Conservation (phyloP, 2,329 filamentous ascomycete species). For the Botrytis medusae region DNA sequence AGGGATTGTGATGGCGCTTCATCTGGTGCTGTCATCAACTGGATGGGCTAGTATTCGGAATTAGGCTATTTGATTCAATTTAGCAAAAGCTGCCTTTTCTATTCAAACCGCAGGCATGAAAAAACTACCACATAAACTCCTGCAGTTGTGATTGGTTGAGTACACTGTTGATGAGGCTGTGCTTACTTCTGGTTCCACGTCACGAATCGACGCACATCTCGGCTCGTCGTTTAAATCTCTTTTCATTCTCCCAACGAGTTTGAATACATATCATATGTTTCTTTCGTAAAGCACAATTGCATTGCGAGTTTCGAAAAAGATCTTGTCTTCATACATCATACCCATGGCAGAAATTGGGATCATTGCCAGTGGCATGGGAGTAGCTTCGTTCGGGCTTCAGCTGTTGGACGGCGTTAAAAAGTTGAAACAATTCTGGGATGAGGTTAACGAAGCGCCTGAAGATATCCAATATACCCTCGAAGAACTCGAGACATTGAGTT, state of each 20-base stretch:
- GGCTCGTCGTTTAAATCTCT: background rate
- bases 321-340: background rate
- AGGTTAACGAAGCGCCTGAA: conserved; percentile 1
- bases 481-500: background rate
- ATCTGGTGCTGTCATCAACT: background rate
- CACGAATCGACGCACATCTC: background rate
- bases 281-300: background rate
- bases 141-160: background rate
- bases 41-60: background rate
- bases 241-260: background rate
- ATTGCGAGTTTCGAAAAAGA: background rate
- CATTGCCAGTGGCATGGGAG: background rate
- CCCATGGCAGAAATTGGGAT: background rate
- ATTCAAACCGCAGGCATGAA: background rate
- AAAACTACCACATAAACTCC: background rate
- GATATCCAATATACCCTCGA: background rate
- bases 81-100: no score
- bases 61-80: background rate
- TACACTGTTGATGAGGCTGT: background rate
- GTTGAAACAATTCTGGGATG: conserved; percentile 5
- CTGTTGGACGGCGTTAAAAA: background rate
- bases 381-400: background rate
- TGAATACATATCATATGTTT: background rate
- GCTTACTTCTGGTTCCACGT: background rate
- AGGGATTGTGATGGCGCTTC: background rate